Percentiles rank a stretch among this genome's conserved stretches.
Conservation (phyloP, 2,329 filamentous ascomycete species). For the Ophiostoma himal-ulmi region DNA sequence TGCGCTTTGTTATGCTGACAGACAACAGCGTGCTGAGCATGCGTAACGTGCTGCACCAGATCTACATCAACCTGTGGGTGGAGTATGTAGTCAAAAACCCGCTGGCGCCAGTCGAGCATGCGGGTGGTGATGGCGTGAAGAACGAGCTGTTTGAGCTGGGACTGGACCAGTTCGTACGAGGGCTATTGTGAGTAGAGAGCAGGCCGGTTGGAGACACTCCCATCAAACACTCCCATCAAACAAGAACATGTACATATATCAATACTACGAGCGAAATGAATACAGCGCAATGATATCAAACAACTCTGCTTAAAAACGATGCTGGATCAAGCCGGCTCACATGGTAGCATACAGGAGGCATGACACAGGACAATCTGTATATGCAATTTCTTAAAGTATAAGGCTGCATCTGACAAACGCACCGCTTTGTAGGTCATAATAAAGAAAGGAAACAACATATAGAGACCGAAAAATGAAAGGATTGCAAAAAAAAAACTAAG, state of each 20-base stretch:
- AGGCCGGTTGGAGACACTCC: neutral
- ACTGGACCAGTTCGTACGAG: constrained; percentile 70
- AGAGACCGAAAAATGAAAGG: neutral
- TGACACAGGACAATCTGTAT: neutral
- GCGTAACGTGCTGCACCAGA: constrained; percentile 91
- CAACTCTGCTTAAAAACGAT: too few species aligned
- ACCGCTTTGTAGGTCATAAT: neutral
- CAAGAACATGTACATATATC: neutral
- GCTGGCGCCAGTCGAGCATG: constrained; percentile 61
- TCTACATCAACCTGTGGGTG: constrained; percentile 96
- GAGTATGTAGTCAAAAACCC: constrained; percentile 82
- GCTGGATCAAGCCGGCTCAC: too few species aligned
- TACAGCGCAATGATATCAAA: neutral
- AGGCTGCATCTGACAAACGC: neutral
- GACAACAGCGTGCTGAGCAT: constrained; percentile 85
- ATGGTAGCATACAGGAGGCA: too few species aligned
- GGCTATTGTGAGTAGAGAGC: constrained; percentile 46
- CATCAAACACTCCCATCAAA: too few species aligned
- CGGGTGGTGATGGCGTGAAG: constrained; percentile 61
- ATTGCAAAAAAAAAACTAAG: neutral
- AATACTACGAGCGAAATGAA: neutral
- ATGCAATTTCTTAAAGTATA: neutral
- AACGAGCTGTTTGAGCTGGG: constrained; percentile 67
- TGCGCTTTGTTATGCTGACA: constrained; percentile 95
- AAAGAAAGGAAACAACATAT: neutral